Conservation (phyloP, 768 basidiomycete genomes). For the Polyporus arcularius region DNA sequence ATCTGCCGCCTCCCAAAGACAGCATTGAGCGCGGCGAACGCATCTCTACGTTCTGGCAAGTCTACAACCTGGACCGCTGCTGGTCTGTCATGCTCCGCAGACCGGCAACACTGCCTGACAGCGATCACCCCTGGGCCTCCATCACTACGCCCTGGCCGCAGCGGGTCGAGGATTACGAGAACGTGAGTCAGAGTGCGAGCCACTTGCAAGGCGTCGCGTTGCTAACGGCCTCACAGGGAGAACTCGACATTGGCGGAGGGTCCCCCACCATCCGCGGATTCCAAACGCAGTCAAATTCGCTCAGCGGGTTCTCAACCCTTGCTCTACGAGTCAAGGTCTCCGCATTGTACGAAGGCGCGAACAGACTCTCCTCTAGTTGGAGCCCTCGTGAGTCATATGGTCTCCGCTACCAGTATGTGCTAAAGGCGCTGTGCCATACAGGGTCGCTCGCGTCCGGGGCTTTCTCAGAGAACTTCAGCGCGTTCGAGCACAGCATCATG, state of each 20-base stretch:
- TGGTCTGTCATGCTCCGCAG: conserved; percentile 77
- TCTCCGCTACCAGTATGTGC: background rate
- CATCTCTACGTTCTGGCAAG: conserved; percentile 81
- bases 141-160: conserved; percentile 81
- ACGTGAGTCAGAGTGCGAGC: conserved; percentile 42
- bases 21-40: conserved; percentile 68
- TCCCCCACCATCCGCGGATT: conserved; percentile 65
- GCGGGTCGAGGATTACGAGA: conserved; percentile 69
- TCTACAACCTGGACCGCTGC: conserved; percentile 77
- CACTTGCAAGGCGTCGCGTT: background rate
- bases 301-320: conserved; percentile 59
- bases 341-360: conserved; percentile 71
- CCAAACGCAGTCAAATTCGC: conserved; percentile 50
- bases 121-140: conserved; percentile 53
- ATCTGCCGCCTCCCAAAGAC: conserved; percentile 59
- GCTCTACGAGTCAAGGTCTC: conserved; percentile 76
- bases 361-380: conserved; percentile 61
- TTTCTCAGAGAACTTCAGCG: conserved; percentile 58
- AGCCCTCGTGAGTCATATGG: conserved; percentile 48
- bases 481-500: conserved; percentile 63
- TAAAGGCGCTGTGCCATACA: conserved; percentile 4
- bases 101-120: conserved; percentile 66
- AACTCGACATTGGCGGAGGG: conserved; percentile 49
- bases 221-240: conserved; percentile 50
- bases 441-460: conserved; percentile 46